A percentile compares a stretch with the other conserved stretches of the same genome.
phyloP scores from a whole-genome alignment of 176 grass and related monocot genomes.

The Triticum turgidum region DNA sequence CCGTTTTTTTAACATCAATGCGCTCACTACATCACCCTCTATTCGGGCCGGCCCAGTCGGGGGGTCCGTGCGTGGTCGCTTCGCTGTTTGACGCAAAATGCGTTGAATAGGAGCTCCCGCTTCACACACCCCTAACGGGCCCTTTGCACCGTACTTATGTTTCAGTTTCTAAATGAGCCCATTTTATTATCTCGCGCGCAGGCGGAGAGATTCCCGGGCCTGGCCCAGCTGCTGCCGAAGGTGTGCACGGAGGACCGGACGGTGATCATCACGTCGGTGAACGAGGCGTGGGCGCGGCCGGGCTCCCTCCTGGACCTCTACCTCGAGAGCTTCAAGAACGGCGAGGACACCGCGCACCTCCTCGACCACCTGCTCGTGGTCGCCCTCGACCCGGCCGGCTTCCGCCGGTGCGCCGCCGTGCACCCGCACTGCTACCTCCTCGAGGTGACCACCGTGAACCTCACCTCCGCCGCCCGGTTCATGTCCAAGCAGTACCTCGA shows the following conservation, averaged over 20 bases:
- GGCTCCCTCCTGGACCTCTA: conserved; percentile 55
- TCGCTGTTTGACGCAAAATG: too few relatives aligned
- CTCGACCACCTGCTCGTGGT: conserved; percentile 57
- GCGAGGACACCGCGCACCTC: conserved; percentile 40
- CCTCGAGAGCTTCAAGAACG: conserved; percentile 55
- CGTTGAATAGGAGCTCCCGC: too few relatives aligned
- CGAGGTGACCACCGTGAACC: conserved; percentile 2
- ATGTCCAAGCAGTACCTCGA: conserved; percentile 53
- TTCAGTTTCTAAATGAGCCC: too few relatives aligned
- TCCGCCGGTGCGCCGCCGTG: conserved; percentile 42
- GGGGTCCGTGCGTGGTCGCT: too few relatives aligned
- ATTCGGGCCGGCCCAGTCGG: too few relatives aligned
- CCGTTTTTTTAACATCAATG: too few relatives aligned
- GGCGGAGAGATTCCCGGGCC: background rate
- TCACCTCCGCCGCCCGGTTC: conserved; percentile 34
- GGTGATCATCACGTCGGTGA: conserved; percentile 64
- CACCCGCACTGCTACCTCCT: conserved; percentile 61
- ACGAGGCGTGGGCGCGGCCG: conserved; percentile 55
- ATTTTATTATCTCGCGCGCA: background rate
- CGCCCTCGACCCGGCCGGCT: conserved; percentile 50
- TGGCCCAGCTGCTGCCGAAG: conserved; percentile 39
- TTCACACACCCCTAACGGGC: too few relatives aligned
- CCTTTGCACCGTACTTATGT: too few relatives aligned
- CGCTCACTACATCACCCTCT: too few relatives aligned
- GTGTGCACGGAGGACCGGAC: conserved; percentile 49